Evolutionary conservation across 305 asterid genomes (phyloP).

Genomic region (Fraxinus platypoda): DNA sequence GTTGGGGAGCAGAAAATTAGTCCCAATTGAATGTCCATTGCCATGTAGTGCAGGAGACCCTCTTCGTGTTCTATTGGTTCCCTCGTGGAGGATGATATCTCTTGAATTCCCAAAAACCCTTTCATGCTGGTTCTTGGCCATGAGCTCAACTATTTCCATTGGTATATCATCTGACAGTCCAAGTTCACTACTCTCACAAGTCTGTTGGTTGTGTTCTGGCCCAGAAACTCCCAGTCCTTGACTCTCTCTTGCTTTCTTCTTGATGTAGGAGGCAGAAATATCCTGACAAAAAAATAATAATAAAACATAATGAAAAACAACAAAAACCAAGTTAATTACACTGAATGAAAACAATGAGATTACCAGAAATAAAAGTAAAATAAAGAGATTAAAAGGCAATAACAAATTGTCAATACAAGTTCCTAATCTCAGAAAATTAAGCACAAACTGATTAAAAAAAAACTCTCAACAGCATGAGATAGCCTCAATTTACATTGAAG

Average conservation of each 20-base stretch:
- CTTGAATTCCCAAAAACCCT: conserved; percentile 43
- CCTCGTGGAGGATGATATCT: conserved; percentile 17
- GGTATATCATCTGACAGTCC: conserved; percentile 71
- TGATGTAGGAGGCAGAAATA: conserved; percentile 26
- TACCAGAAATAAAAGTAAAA: background rate
- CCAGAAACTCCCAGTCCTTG: conserved; percentile 29
- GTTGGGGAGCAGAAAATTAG: conserved; percentile 27
- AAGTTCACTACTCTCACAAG: conserved; percentile 24
- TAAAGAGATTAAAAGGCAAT: background rate
- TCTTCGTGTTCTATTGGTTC: conserved; percentile 18
- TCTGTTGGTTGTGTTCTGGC: conserved; percentile 29
- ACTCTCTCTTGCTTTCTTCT: conserved; percentile 35
- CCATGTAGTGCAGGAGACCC: conserved; percentile 29
- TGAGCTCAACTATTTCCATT: conserved; percentile 78
- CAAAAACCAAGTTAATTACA: conserved; percentile 17
- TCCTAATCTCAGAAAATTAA: background rate
- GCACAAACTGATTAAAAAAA: background rate
- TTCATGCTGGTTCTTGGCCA: conserved; percentile 71
- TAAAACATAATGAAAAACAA: background rate
- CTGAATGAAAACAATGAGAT: background rate
- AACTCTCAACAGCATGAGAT: background rate
- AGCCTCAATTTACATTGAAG: background rate
- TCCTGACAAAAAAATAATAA: conserved; percentile 25
- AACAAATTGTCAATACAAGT: background rate
- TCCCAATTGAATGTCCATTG: conserved; percentile 24